Evolutionary conservation across 2,329 filamentous ascomycete genomes (phyloP).

Genomic region (Microdochium trichocladiopsis): DNA sequence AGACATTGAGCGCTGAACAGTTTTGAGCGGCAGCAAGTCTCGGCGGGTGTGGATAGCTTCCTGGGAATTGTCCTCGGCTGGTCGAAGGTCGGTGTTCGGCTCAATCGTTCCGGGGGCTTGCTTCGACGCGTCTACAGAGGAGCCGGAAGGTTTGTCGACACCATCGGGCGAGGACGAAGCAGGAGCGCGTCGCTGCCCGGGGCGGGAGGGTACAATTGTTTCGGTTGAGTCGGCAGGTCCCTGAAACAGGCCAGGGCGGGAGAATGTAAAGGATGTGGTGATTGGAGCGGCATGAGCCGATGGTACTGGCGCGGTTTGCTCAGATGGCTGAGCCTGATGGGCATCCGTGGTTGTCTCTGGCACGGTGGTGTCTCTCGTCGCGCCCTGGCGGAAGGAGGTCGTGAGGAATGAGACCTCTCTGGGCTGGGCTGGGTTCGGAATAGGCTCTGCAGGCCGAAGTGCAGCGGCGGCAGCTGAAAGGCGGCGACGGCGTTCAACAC

Average conservation of each 20-base stretch:
- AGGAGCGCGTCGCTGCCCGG: slow-evolving; percentile 29
- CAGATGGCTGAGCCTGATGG: neutral
- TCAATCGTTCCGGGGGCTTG: slow-evolving; percentile 6
- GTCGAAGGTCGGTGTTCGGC: slow-evolving; percentile 8
- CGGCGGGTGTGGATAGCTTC: slow-evolving; percentile 35
- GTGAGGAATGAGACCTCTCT: neutral
- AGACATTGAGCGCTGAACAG: slow-evolving; percentile 30
- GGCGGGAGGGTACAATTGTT: slow-evolving; percentile 20
- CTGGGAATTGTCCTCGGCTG: slow-evolving; percentile 22
- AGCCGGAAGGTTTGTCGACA: slow-evolving; percentile 22
- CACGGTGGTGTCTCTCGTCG: neutral
- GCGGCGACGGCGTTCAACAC: neutral
- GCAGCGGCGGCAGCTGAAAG: neutral
- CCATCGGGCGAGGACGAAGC: slow-evolving; percentile 28
- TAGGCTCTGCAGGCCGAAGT: neutral
- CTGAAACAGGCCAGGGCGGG: neutral
- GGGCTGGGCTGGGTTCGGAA: neutral
- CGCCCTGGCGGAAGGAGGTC: neutral
- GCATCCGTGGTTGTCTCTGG: neutral
- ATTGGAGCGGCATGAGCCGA: neutral
- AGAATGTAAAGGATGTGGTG: neutral
- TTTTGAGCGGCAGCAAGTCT: slow-evolving; percentile 39
- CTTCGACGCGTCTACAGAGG: slow-evolving; percentile 9
- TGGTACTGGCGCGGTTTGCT: neutral
- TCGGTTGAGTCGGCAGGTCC: slow-evolving; percentile 14